Evolutionary conservation across 306 rosid genomes (phyloP), one percentile per base, ranked within the genome.

Genomic region (Benincasa hispida): DNA sequence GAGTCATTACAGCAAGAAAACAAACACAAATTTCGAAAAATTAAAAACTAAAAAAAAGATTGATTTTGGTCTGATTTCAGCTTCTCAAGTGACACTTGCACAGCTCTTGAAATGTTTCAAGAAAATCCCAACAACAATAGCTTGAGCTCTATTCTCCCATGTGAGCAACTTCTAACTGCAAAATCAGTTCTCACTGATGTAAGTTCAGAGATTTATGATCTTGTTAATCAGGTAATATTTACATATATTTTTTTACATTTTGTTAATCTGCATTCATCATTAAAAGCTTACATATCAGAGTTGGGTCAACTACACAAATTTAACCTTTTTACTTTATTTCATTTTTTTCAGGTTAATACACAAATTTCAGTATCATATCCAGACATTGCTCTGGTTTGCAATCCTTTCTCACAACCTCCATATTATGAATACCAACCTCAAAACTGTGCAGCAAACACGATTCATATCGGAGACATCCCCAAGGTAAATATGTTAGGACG

Each of bases 321-420:
- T 48, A 45, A 24, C 42, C 25, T 27, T 48, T 24, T 10, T 70
- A 35, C 17, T 13, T 48, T 6, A 6, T 70, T 3, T 22, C 2
- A 1, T 8, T 72, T 14, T 14, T 72, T 30, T 5, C 84, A 92
- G 96, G 90, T 90, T 76, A 92, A 92, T 65, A 57, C 76, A 70
- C 63, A 85, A 54, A 69, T 83, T 42, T 75, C 93, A 58, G 72
- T 24, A 65, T 30, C 84, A n/a, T 19, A 79, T 80, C 85, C 83
- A 28, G 59, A 57, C 58, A 53, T 53, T 48, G 74, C 28, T 78
- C 39, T 19, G 34, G 59, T 92, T 42, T 92, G 96, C 86, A 86
- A 90, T 83, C 96, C 96, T 74, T 90, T 92, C 84, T 86, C 93
- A 68, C 85, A 78, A 3, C 92, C 97, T 61, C 97, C 93, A 11